Evolutionary conservation across 2,329 filamentous ascomycete genomes (phyloP).

Genomic region (Diaporthe sp.): DNA sequence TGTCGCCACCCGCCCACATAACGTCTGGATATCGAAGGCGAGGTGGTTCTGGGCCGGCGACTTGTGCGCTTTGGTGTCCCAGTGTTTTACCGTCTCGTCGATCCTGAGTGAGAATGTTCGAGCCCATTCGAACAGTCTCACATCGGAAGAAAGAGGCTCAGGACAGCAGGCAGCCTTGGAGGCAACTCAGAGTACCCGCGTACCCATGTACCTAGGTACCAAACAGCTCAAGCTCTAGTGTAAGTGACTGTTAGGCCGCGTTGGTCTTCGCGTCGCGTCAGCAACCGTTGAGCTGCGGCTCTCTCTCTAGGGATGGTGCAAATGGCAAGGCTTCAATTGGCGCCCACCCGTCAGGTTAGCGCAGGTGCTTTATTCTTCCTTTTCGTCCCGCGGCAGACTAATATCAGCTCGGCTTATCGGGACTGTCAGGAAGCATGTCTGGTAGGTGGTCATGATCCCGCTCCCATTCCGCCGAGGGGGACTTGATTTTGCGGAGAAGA

Average conservation of each 20-base stretch:
- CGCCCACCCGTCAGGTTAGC: background rate
- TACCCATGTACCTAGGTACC: background rate
- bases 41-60: background rate
- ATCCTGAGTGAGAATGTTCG: constrained; percentile 1
- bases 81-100: background rate
- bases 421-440: background rate
- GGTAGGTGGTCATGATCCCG: background rate
- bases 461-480: constrained; percentile 16
- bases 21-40: background rate
- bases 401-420: constrained; percentile 3
- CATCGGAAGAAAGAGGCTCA: background rate
- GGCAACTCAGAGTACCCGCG: background rate
- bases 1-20: constrained; percentile 10
- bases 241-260: background rate
- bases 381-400: background rate
- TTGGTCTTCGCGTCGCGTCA: background rate
- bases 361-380: background rate
- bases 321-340: constrained; percentile 20
- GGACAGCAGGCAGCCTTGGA: background rate
- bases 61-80: background rate
- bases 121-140: background rate
- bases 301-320: background rate
- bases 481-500: constrained; percentile 19
- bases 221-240: background rate
- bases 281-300: constrained; percentile 18